Evolutionary conservation across 1,139 yeast genomes (phyloP).

Genomic region (Nadsonia commutata): DNA sequence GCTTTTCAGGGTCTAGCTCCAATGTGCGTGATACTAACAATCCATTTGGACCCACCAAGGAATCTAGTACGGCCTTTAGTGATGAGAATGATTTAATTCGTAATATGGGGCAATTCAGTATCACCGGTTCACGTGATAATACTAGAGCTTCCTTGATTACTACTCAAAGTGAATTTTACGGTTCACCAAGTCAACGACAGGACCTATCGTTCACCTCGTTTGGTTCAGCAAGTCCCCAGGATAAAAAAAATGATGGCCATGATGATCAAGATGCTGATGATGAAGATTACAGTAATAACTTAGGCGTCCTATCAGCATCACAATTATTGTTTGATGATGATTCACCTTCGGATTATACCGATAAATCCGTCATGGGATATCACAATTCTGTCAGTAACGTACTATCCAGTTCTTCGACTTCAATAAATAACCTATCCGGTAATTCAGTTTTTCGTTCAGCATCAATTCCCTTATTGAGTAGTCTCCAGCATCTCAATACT

Average conservation of each 20-base stretch:
- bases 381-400: slow-evolving; percentile 3
- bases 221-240: too few species aligned
- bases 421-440: slow-evolving; percentile 1
- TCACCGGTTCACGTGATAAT: background rate
- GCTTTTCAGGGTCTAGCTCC: background rate
- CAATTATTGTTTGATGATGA: background rate
- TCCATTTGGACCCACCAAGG: too few species aligned
- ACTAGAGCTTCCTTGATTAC: too few species aligned
- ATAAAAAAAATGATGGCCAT: background rate
- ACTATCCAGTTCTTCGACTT: slow-evolving; percentile 4
- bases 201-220: too few species aligned
- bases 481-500: slow-evolving; percentile 1
- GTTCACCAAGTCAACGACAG: too few species aligned
- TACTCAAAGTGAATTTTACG: too few species aligned
- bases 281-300: background rate
- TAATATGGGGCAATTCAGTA: background rate
- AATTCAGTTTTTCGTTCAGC: background rate
- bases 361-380: slow-evolving; percentile 2
- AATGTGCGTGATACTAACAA: too few species aligned
- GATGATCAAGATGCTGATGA: slow-evolving; percentile 7
- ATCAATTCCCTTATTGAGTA: slow-evolving; percentile 1
- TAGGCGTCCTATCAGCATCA: background rate
- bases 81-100: background rate
- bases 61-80: background rate
- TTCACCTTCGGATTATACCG: slow-evolving; percentile 3